Evolutionary conservation across 352 stramenopile genomes (phyloP).

Genomic region (Globisporangium cederbergense): DNA sequence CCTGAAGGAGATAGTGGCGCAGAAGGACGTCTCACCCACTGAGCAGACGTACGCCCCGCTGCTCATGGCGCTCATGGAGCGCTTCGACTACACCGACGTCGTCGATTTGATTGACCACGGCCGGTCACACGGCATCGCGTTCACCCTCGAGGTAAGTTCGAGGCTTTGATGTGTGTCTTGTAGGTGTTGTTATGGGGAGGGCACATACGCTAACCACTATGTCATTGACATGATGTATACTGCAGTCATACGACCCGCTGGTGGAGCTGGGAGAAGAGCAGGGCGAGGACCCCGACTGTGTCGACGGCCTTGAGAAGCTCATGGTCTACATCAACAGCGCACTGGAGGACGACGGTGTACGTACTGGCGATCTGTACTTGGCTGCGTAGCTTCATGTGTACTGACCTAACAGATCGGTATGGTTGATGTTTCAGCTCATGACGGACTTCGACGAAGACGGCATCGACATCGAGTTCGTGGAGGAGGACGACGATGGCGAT

Average conservation of each 20-base stretch:
- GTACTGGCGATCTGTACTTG: constrained; percentile 1
- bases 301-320: constrained; percentile 45
- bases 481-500: constrained; percentile 30
- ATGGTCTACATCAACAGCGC: constrained; percentile 61
- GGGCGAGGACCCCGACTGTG: constrained; percentile 36
- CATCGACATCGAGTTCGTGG: constrained; percentile 24
- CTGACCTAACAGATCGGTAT: not conserved
- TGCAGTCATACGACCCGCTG: constrained; percentile 62
- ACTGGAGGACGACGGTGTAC: constrained; percentile 45
- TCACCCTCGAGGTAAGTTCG: constrained; percentile 42
- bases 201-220: not conserved
- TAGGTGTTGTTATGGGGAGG: not conserved
- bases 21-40: constrained; percentile 48
- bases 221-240: not conserved
- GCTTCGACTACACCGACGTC: constrained; percentile 44
- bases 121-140: constrained; percentile 40
- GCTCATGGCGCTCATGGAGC: constrained; percentile 43
- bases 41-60: constrained; percentile 51
- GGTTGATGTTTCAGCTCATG: constrained; percentile 17
- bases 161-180: not conserved
- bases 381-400: not conserved
- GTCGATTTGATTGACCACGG: constrained; percentile 51
- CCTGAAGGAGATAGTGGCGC: constrained; percentile 30
- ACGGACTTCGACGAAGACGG: constrained; percentile 32
- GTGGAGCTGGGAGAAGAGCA: constrained; percentile 52